Evolutionary conservation across 768 basidiomycete genomes (phyloP), one percentile per base, ranked within the genome.

Genomic region (Lactifluus piperatus): DNA sequence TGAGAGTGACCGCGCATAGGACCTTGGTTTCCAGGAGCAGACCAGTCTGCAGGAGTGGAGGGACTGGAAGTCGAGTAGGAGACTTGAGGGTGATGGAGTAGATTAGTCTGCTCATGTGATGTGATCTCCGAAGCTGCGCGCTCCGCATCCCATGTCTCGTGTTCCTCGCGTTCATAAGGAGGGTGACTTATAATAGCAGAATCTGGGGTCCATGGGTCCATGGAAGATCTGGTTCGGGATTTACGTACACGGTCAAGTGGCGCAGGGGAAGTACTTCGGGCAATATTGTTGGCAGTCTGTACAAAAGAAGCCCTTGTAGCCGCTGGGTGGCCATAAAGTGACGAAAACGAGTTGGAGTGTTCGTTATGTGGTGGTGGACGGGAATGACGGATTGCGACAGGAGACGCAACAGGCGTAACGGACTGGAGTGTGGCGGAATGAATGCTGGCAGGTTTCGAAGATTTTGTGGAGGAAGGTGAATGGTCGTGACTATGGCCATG

Each of bases 251-350:
- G 46, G 47, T 57, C 56, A 20, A 36, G 56, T 4, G 69, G 69
- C 14, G 66, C 68, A 5, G 77, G 77, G 20, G 82, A 80, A 36
- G 77, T 76, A 26, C 79, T 80, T 37, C 70, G 77, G 1, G 84
- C 85, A 9, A 94, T 83, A 48, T 94, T 86, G 62, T 92, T 81
- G 9, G 94, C 95, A 18, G 88, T 84, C 71, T 91, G 88, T 41
- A 87, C 84, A 50, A 88, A 77, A 44, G 82, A 82, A 5, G 85
- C 83, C 44, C 85, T 82, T 3, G 85, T 88, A 18, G 83, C 84
- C 20, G 78, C 83, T 6, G 85, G 86, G 64, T 88, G 80, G 64
- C 88, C 87, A 69, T 85, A 91, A 6, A 92, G 69, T 1, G 86
- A 85, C 0, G 81, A 79, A 64, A 76, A 81, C 6, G 79, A 80